Percentiles rank a stretch among this genome's conserved stretches.
phyloP scores from a whole-genome alignment of 306 rosid species.

The Inga leiocalycina region DNA sequence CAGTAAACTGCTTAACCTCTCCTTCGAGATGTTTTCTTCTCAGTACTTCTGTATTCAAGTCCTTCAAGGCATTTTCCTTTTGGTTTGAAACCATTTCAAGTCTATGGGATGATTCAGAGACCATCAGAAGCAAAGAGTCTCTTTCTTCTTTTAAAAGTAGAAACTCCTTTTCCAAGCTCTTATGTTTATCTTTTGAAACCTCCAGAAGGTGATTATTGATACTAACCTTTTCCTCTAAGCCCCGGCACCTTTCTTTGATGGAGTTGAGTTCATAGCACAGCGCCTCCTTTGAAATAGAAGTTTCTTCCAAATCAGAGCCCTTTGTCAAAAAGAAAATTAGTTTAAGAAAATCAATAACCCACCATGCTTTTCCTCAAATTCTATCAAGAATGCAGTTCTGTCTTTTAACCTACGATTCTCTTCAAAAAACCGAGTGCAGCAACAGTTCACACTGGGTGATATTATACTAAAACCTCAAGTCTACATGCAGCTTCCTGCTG shows the following conservation, averaged over 20 bases:
- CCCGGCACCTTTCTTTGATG: slow-evolving; percentile 47
- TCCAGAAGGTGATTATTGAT: slow-evolving; percentile 52
- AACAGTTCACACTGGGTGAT: slow-evolving; percentile 1
- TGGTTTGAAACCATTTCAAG: slow-evolving; percentile 51
- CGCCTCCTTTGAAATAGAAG: slow-evolving; percentile 51
- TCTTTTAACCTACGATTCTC: slow-evolving; percentile 17
- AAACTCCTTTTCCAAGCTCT: slow-evolving; percentile 64
- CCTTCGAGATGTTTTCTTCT: slow-evolving; percentile 81
- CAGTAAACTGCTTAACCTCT: slow-evolving; percentile 65
- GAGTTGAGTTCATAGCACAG: slow-evolving; percentile 49
- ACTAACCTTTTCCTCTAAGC: slow-evolving; percentile 47
- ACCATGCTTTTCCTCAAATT: slow-evolving; percentile 29
- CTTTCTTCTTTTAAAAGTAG: slow-evolving; percentile 61
- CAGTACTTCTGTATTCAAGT: slow-evolving; percentile 56
- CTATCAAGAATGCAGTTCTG: slow-evolving; percentile 38
- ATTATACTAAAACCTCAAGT: not conserved
- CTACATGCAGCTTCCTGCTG: slow-evolving; percentile 26
- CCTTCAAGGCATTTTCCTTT: slow-evolving; percentile 71
- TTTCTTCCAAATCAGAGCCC: slow-evolving; percentile 68
- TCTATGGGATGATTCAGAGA: slow-evolving; percentile 61
- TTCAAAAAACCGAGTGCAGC: slow-evolving; percentile 3
- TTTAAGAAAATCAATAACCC: slow-evolving; percentile 43
- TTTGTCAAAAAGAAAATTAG: slow-evolving; percentile 62
- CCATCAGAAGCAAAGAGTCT: slow-evolving; percentile 58
- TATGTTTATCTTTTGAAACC: slow-evolving; percentile 60